phyloP scores from a whole-genome alignment of 208 protist genomes.

The Trypanosoma theileri region DNA sequence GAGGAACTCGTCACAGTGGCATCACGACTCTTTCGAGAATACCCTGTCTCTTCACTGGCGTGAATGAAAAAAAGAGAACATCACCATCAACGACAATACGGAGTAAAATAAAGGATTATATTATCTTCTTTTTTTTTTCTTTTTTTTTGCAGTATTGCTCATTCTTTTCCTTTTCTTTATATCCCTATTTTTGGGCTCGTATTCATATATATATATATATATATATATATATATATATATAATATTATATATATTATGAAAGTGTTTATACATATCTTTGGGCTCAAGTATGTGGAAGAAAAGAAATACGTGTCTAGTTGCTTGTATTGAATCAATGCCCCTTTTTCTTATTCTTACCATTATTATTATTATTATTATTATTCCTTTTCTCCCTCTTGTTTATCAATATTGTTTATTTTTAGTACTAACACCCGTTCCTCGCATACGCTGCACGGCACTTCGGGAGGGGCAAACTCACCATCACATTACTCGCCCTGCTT shows the following conservation, averaged over 20 bases:
- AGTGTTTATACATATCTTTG: too few species aligned
- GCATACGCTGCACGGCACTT: not conserved
- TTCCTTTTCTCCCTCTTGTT: conserved; percentile 5
- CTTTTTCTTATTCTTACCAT: conserved; percentile 13
- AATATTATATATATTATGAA: too few species aligned
- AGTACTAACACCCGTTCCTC: too few species aligned
- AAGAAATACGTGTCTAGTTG: too few species aligned
- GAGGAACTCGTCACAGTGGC: conserved; percentile 55
- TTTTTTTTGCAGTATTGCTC: not conserved
- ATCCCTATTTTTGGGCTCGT: not conserved
- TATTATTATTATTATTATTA: conserved; percentile 19
- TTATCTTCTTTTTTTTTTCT: conserved; percentile 6
- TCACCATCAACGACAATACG: not conserved
- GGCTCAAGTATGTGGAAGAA: too few species aligned
- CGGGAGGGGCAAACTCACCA: not conserved
- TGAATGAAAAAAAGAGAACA: not conserved
- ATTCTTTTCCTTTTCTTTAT: not conserved
- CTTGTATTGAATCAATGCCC: too few species aligned
- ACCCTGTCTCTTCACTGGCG: conserved; percentile 7
- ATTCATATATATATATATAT: too few species aligned
- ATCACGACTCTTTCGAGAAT: conserved; percentile 53
- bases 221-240: too few species aligned
- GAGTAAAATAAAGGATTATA: conserved; percentile 4
- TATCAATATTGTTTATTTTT: not conserved
- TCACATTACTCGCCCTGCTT: not conserved